Percentiles rank a stretch among this genome's conserved stretches.
Evolutionary conservation across 1,139 yeast species (phyloP).

Genomic region (Pneumocystis sp.): DNA sequence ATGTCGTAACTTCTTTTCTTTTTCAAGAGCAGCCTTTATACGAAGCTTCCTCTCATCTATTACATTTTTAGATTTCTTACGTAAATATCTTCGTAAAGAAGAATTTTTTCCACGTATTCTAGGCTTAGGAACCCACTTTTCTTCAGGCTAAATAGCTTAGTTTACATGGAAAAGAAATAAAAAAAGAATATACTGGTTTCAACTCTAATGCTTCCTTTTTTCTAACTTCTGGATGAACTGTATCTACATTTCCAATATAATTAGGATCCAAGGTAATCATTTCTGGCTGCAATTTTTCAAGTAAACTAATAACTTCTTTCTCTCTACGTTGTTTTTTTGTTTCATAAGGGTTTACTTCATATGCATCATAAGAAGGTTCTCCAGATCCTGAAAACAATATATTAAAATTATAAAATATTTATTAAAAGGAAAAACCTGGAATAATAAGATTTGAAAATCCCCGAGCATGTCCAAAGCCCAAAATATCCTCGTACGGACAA

Average conservation of each 20-base stretch:
- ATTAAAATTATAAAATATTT: not conserved
- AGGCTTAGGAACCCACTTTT: slow-evolving; percentile 25
- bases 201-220: slow-evolving; percentile 30
- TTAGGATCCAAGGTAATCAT: slow-evolving; percentile 84
- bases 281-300: slow-evolving; percentile 84
- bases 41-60: slow-evolving; percentile 77
- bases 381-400: slow-evolving; percentile 36
- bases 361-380: slow-evolving; percentile 92
- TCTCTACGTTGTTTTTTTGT: slow-evolving; percentile 88
- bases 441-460: slow-evolving; percentile 72
- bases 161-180: slow-evolving; percentile 5
- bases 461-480: slow-evolving; percentile 69
- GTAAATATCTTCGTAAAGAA: slow-evolving; percentile 59
- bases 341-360: slow-evolving; percentile 86
- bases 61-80: slow-evolving; percentile 76
- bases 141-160: slow-evolving; percentile 21
- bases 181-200: slow-evolving; percentile 24
- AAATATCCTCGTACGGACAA: slow-evolving; percentile 91
- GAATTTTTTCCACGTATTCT: slow-evolving; percentile 65
- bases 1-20: slow-evolving; percentile 60
- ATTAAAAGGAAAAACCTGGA: slow-evolving; percentile 44
- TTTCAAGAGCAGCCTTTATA: slow-evolving; percentile 58
- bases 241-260: slow-evolving; percentile 72
- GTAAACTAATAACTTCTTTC: slow-evolving; percentile 67
- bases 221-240: slow-evolving; percentile 32